Conservation (phyloP, 129 eudicot genomes). For the Flaveria trinervia region DNA sequence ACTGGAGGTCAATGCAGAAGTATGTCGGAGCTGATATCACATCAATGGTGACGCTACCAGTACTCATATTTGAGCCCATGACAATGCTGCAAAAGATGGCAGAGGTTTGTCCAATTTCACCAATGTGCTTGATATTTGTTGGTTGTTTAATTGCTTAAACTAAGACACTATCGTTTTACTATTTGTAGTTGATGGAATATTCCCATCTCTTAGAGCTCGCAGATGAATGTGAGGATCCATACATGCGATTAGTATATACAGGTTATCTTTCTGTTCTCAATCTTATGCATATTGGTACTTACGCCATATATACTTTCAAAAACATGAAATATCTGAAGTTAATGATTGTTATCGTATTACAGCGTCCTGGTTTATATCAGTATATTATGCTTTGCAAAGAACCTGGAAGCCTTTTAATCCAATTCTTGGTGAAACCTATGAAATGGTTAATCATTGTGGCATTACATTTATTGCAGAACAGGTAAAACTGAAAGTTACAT, state of each 20-base stretch:
- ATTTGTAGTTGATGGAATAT: slow-evolving; percentile 84
- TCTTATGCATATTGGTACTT: slow-evolving; percentile 8
- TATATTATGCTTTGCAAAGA: slow-evolving; percentile 76
- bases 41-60: slow-evolving; percentile 95
- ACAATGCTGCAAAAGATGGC: slow-evolving; percentile 97
- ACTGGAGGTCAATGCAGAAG: slow-evolving; percentile 95
- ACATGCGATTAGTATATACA: slow-evolving; percentile 87
- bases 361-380: slow-evolving; percentile 85
- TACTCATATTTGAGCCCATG: slow-evolving; percentile 96
- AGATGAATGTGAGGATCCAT: slow-evolving; percentile 86
- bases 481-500: slow-evolving; percentile 38
- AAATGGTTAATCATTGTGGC: slow-evolving; percentile 83
- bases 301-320: slow-evolving; percentile 3
- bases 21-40: slow-evolving; percentile 93
- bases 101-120: slow-evolving; percentile 63
- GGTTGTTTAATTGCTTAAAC: slow-evolving; percentile 13
- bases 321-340: slow-evolving; percentile 4
- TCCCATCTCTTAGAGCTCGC: slow-evolving; percentile 74
- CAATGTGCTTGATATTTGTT: slow-evolving; percentile 9
- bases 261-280: slow-evolving; percentile 21
- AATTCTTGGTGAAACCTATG: slow-evolving; percentile 97
- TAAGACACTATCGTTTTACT: background rate
- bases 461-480: slow-evolving; percentile 87
- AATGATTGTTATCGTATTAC: slow-evolving; percentile 31
- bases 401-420: slow-evolving; percentile 99